Evolutionary conservation across 2,329 filamentous ascomycete species (phyloP), one percentile per base, ranked within the genome.

Genomic region (Blumeriella jaapii): DNA sequence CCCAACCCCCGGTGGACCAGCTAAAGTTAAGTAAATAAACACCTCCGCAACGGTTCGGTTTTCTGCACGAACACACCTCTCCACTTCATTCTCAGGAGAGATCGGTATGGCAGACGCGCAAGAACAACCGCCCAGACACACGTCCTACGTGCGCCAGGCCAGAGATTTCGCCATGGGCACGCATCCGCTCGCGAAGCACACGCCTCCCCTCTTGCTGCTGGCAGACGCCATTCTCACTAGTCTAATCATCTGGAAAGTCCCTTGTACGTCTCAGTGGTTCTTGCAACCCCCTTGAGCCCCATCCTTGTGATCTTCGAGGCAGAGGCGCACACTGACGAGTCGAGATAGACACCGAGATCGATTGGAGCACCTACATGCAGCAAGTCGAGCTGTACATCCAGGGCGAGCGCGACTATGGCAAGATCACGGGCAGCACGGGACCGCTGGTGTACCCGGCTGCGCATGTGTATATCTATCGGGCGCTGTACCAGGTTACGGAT

Each of bases 341-440:
- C 19, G 10, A 12, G 20, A 5, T 25, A 83, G 91, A 98, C 57
- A 98, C 91, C 27, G 91, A 98, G 60, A 98, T 98, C 54, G 91
- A 98, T 61, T 98, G 89, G 89, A 71, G 70, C 40, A 85, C 91
- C 0, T 98, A 98, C 60, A 96, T 98, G 87, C 72, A 95, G 57
- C 91, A 98, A 54, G 69, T 96, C 28, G 62, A 71, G 25, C 77
- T 87, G 49, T 91, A 81, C 53, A 63, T 87, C 29, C 68, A 73
- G 12, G 91, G 91, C 53, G 87, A 96, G 64, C 76, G 82, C 55
- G 80, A 95, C 59, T 98, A 98, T 59, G 74, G 74, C 41, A 70
- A 77, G 39, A 87, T 98, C 55, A 71, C 79, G 54, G 91, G 91
- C 49, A 80, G 76, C 40, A 98, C 91, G 0, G 91, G 91, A 1